Conservation (phyloP, 208 protist genomes). For the Leishmania amazonensis region DNA sequence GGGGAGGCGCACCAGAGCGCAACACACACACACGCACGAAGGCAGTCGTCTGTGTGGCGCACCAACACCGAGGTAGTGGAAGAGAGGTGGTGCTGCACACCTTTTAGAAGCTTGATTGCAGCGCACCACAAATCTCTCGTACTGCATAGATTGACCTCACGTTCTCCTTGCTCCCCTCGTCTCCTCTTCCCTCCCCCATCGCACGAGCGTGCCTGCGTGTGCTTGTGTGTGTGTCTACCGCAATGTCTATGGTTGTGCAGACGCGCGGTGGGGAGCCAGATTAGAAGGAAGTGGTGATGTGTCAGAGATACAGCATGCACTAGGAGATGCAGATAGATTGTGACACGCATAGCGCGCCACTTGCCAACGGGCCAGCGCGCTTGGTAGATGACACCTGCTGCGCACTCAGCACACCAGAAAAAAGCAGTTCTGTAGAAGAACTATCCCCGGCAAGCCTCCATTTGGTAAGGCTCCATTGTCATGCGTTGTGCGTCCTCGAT, state of each 20-base stretch:
- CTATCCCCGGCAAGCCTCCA: background rate
- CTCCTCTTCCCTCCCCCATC: background rate
- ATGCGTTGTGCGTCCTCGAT: background rate
- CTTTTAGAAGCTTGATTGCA: background rate
- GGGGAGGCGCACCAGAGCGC: background rate
- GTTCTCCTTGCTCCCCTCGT: background rate
- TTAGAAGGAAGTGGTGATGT: background rate
- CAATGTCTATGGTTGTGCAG: background rate
- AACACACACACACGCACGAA: no score
- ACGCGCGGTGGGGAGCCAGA: background rate
- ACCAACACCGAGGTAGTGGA: background rate
- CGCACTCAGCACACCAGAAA: background rate
- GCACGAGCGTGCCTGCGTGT: background rate
- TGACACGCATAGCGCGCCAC: background rate
- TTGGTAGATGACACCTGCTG: background rate
- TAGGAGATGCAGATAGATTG: background rate
- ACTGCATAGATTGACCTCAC: background rate
- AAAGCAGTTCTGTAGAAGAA: background rate
- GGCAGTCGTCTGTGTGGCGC: background rate
- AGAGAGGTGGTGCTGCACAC: background rate
- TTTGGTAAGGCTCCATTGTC: background rate
- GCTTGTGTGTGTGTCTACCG: background rate
- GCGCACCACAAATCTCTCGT: background rate
- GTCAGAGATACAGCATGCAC: background rate
- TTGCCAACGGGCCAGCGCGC: background rate